Percentiles rank a stretch among this genome's conserved stretches.
These are phyloP conservation scores for Talaromyces wortmannii DNA, from an alignment of 495 filamentous ascomycete genomes.

Conservation along the genomic window DNA sequence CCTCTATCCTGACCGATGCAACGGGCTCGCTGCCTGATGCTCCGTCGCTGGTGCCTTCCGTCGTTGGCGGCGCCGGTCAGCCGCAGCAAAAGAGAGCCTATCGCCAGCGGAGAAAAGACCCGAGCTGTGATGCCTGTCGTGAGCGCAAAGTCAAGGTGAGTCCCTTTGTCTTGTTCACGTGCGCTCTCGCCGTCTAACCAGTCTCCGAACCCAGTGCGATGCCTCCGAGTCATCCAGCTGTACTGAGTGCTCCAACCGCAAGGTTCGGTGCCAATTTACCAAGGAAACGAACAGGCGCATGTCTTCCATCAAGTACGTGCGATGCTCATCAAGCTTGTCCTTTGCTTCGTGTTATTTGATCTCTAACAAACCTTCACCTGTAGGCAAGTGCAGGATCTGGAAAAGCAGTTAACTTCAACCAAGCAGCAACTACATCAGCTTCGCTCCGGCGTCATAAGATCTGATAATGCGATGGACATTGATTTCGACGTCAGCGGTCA, in stretches of 20 bases:
- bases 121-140: constrained; percentile 94
- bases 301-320: constrained; percentile 83
- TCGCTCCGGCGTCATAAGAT: constrained; percentile 39
- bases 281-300: constrained; percentile 98
- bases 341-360: not conserved
- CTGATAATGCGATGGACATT: constrained; percentile 48
- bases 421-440: constrained; percentile 68
- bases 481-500: constrained; percentile 52
- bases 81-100: constrained; percentile 83
- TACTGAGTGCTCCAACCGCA: constrained; percentile 91
- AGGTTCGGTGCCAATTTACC: constrained; percentile 96
- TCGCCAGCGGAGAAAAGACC: constrained; percentile 89
- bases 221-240: constrained; percentile 93
- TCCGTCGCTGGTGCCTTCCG: constrained; percentile 35
- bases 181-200: not conserved
- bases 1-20: constrained; percentile 24
- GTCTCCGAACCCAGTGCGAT: constrained; percentile 57
- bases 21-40: constrained; percentile 28
- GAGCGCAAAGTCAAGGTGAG: constrained; percentile 92
- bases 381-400: constrained; percentile 90
- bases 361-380: constrained; percentile 11
- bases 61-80: constrained; percentile 33
- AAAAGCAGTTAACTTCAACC: constrained; percentile 76
- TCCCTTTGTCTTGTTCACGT: not conserved
- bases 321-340: constrained; percentile 13